Base-by-base conservation (phyloP, 2,329 filamentous ascomycete species). In the Endocalyx cinctus region DNA sequence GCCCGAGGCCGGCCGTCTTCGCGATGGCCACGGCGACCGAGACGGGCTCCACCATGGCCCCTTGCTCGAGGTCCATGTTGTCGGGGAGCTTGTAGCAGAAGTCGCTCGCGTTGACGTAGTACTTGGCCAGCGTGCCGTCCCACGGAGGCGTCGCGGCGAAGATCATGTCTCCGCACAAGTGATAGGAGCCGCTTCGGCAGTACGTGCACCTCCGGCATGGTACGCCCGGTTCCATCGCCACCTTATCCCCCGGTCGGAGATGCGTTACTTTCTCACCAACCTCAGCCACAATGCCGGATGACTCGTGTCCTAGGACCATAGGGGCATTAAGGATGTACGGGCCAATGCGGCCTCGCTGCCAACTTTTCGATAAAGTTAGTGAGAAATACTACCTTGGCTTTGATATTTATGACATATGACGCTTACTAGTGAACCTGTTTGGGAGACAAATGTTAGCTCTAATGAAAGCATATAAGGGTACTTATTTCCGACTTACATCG, bases 11-110 rank as follows among this genome's bases (percentile, higher is more conserved):
- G 2, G 82, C 87, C 64, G 89, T 84, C 48, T 78, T 77, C 39
- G 81, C 79, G 47, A 92, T 87, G 65, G 94, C 87, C 20, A 94
- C 87, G 11, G 82, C 87, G 17, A 94, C 87, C 28, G 84, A 80
- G 25, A 94, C 75, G 3, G 88, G 88, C 71, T 97, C 90, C 52
- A 97, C 79, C 42, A 97, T 66, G 2, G 92, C 90, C 37, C 88
- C 92, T 63, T 96, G 87, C 57, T 92, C 84, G 33, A 94, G 67
- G 1, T 75, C 79, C 33, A 97, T 79, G 45, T 69, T 62, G 13
- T 83, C 77, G 10, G 41, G 41, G 10, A 43, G 17, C 27, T 41
- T 38, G 31, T 43, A 39, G 20, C 38, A 41, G 13, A 30, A 43
- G 22, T 41, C 38, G 6, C 16, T 28, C 2, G 41, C 20, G 2